A percentile compares a stretch with the other conserved stretches of the same genome.
phyloP scores from a whole-genome alignment of 495 filamentous ascomycete genomes.

The Entonaema liquescens region DNA sequence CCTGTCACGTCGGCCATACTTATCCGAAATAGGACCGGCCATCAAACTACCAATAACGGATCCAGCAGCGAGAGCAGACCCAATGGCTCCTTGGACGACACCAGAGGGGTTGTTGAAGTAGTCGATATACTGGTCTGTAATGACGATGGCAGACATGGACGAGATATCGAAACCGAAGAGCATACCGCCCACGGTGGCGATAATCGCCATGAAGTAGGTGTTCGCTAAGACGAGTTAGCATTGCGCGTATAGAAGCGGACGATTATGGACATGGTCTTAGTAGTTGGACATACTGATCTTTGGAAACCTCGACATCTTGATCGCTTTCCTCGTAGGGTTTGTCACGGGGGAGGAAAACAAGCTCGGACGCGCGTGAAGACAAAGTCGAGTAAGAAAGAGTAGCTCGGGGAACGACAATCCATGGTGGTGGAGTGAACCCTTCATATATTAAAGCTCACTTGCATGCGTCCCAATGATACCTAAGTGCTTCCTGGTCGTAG shows the following conservation, averaged over 20 bases:
- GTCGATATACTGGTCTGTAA: slow-evolving; percentile 70
- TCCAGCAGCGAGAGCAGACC: slow-evolving; percentile 71
- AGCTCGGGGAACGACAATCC: slow-evolving; percentile 7
- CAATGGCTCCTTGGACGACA: slow-evolving; percentile 70
- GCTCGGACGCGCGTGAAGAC: slow-evolving; percentile 17
- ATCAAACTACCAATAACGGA: slow-evolving; percentile 70
- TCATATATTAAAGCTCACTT: slow-evolving; percentile 41
- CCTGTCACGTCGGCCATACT: slow-evolving; percentile 67
- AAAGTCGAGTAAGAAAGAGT: slow-evolving; percentile 10
- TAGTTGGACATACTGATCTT: slow-evolving; percentile 43
- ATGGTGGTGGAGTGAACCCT: slow-evolving; percentile 32
- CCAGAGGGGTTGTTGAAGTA: slow-evolving; percentile 73
- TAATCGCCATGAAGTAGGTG: slow-evolving; percentile 68
- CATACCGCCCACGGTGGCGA: slow-evolving; percentile 69
- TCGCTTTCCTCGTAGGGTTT: slow-evolving; percentile 18
- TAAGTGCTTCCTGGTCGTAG: slow-evolving; percentile 6
- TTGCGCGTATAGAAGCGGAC: slow-evolving; percentile 17
- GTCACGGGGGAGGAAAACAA: slow-evolving; percentile 10
- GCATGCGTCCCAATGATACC: slow-evolving; percentile 36
- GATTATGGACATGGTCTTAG: background rate
- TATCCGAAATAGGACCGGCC: slow-evolving; percentile 73
- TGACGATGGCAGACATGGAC: slow-evolving; percentile 78
- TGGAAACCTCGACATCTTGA: slow-evolving; percentile 45
- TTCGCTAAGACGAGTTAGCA: slow-evolving; percentile 50
- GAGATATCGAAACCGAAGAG: slow-evolving; percentile 74